Evolutionary conservation across 495 filamentous ascomycete species (phyloP).

Genomic region (Hypoxylon intermedium): DNA sequence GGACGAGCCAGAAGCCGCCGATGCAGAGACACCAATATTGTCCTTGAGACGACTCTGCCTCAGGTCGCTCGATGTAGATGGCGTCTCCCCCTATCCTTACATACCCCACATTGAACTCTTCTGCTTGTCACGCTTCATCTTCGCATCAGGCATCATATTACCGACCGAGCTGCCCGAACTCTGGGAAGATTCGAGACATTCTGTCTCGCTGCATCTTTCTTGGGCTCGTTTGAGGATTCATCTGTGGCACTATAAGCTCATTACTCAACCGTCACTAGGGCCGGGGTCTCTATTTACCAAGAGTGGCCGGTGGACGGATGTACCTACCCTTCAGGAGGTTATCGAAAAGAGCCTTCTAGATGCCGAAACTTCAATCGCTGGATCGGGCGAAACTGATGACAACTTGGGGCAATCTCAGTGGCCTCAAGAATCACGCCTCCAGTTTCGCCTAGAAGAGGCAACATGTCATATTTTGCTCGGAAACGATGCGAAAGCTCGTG

Average conservation of each 20-base stretch:
- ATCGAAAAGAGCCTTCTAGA: conserved; percentile 50
- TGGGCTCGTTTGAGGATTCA: conserved; percentile 73
- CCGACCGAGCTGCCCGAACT: conserved; percentile 21
- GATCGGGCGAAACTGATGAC: conserved; percentile 52
- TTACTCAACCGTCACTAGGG: conserved; percentile 74
- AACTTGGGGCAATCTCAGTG: conserved; percentile 31
- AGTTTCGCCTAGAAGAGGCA: conserved; percentile 80
- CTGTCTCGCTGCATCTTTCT: conserved; percentile 38
- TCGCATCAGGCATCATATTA: conserved; percentile 54
- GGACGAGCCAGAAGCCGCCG: neutral
- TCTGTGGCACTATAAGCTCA: conserved; percentile 86
- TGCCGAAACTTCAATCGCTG: conserved; percentile 30
- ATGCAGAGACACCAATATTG: conserved; percentile 8
- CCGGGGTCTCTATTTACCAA: conserved; percentile 55
- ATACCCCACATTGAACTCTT: conserved; percentile 85
- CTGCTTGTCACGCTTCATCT: conserved; percentile 72
- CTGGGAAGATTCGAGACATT: conserved; percentile 10
- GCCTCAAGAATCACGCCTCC: conserved; percentile 56
- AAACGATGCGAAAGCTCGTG: conserved; percentile 75
- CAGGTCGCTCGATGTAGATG: conserved; percentile 75
- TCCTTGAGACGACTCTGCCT: conserved; percentile 59
- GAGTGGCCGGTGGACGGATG: conserved; percentile 56
- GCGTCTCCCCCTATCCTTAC: conserved; percentile 83
- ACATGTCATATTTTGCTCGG: conserved; percentile 86
- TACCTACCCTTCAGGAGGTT: conserved; percentile 54